These are phyloP conservation scores for Teunomyces lycoperdinae DNA, from an alignment of 805 yeast species.

Conservation along the genomic window DNA sequence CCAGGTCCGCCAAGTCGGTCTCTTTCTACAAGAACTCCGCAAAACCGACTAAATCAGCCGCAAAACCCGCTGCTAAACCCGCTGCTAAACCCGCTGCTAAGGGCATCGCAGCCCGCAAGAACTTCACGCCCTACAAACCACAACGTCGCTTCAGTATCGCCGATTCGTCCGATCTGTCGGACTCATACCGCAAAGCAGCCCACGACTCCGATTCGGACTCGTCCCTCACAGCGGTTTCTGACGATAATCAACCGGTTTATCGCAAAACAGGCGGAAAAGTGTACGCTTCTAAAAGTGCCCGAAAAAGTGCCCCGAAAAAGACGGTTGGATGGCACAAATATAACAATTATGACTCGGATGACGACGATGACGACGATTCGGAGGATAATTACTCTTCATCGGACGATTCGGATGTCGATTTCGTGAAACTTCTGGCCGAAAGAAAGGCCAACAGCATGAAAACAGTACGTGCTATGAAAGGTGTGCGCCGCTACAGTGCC, in stretches of 20 bases:
- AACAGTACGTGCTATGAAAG: slow-evolving; percentile 36
- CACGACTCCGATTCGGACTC: slow-evolving; percentile 32
- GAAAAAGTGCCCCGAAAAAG: slow-evolving; percentile 23
- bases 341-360: slow-evolving; percentile 15
- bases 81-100: neutral
- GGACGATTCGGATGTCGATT: slow-evolving; percentile 56
- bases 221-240: slow-evolving; percentile 40
- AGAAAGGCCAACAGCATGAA: slow-evolving; percentile 56
- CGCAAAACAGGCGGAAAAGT: slow-evolving; percentile 7
- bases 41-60: neutral
- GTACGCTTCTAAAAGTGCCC: slow-evolving; percentile 17
- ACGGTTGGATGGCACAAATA: slow-evolving; percentile 21
- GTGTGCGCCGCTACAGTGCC: slow-evolving; percentile 9
- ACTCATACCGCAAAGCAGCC: slow-evolving; percentile 11
- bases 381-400: slow-evolving; percentile 5
- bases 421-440: slow-evolving; percentile 68
- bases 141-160: slow-evolving; percentile 35
- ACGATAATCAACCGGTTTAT: slow-evolving; percentile 15
- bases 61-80: slow-evolving; percentile 1
- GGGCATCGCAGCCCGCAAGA: slow-evolving; percentile 25
- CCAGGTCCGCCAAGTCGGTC: slow-evolving; percentile 6
- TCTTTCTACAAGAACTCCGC: neutral
- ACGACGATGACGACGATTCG: slow-evolving; percentile 11
- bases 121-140: slow-evolving; percentile 16
- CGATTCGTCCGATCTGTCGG: slow-evolving; percentile 31